Conservation (phyloP, 805 yeast genomes). For the Starmerella powellii region DNA sequence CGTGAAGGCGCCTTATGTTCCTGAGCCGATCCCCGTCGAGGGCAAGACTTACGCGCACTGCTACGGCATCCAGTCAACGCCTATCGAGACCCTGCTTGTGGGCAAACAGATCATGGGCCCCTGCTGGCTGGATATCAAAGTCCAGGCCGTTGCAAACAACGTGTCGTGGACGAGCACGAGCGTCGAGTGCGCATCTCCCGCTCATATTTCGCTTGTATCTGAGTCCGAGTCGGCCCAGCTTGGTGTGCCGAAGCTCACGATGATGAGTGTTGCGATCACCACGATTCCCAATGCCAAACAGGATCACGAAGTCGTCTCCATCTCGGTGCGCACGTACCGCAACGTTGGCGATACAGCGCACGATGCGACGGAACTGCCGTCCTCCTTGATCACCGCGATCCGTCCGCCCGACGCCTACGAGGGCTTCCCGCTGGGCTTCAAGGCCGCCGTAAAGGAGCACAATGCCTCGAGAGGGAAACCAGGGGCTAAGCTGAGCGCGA, state of each 20-base stretch:
- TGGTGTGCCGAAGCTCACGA: constrained; percentile 54
- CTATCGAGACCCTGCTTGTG: constrained; percentile 77
- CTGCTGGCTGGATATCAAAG: constrained; percentile 75
- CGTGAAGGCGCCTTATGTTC: constrained; percentile 53
- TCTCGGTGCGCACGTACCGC: constrained; percentile 61
- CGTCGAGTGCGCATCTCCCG: constrained; percentile 36
- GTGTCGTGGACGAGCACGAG: constrained; percentile 71
- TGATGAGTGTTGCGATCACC: constrained; percentile 66
- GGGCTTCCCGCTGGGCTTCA: constrained; percentile 66
- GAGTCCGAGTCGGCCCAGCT: constrained; percentile 21
- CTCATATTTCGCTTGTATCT: constrained; percentile 34
- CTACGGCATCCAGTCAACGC: constrained; percentile 61
- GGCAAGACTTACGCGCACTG: constrained; percentile 70
- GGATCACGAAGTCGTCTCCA: constrained; percentile 77
- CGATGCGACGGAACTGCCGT: constrained; percentile 48
- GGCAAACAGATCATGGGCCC: constrained; percentile 91
- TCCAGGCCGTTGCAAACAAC: constrained; percentile 48
- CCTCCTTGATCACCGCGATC: constrained; percentile 55
- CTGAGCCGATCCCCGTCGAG: constrained; percentile 26
- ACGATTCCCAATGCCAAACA: constrained; percentile 63
- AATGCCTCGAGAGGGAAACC: constrained; percentile 30
- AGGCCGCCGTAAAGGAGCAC: constrained; percentile 36
- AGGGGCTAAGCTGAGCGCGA: too few relatives aligned
- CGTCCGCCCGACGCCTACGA: constrained; percentile 48
- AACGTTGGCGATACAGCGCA: constrained; percentile 53